phyloP scores from a whole-genome alignment of 1,139 yeast species.

The Diutina pseudorugosa region DNA sequence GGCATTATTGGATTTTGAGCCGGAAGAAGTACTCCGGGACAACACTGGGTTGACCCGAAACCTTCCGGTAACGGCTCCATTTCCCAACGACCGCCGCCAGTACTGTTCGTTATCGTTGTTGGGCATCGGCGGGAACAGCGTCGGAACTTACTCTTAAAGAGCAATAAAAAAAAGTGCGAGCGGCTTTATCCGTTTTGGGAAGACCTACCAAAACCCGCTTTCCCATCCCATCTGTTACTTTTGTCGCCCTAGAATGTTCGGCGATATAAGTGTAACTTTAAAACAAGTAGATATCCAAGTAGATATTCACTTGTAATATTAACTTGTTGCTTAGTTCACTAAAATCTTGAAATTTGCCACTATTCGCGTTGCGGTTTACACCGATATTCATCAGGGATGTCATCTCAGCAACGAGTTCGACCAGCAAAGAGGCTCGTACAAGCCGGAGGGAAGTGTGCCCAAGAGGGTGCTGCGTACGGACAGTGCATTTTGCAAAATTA shows the following conservation, averaged over 20 bases:
- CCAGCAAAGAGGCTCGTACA: conserved; percentile 28
- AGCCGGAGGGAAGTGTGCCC: conserved; percentile 26
- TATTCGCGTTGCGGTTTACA: not conserved
- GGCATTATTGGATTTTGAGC: not conserved
- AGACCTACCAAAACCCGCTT: not conserved
- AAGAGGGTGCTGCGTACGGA: conserved; percentile 43
- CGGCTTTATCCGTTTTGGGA: not conserved
- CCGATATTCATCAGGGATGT: not conserved
- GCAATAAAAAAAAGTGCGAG: not conserved
- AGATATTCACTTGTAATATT: no score
- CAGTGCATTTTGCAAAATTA: conserved; percentile 48
- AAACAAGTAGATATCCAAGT: no score
- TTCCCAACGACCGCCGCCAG: conserved; percentile 2
- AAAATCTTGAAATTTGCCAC: not conserved
- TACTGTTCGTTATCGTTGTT: not conserved
- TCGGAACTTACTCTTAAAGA: not conserved
- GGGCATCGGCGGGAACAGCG: not conserved
- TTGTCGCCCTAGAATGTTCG: no score
- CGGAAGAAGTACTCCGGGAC: not conserved
- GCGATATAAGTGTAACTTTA: no score
- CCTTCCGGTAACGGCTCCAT: conserved; percentile 1
- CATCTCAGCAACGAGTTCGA: conserved; percentile 10
- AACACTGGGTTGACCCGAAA: not conserved
- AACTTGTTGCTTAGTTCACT: not conserved
- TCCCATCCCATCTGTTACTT: no score